Conservation (phyloP, 257 asterid species). For the Galeopsis tetrahit region DNA sequence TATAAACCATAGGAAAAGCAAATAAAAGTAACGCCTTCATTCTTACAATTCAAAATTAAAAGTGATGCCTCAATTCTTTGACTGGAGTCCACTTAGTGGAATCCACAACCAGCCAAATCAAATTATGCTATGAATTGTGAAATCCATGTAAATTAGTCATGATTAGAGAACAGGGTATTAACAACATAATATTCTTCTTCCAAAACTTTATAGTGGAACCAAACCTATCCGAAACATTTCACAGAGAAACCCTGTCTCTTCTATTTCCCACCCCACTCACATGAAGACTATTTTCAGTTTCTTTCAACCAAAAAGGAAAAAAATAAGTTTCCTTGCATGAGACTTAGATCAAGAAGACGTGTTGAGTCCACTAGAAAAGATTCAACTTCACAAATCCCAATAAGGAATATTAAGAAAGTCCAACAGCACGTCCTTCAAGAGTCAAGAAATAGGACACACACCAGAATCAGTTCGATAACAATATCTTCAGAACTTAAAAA, state of each 20-base stretch:
- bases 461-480: background rate
- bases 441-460: conserved; percentile 17
- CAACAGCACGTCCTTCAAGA: background rate
- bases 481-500: conserved; percentile 7
- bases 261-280: conserved; percentile 6
- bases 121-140: background rate
- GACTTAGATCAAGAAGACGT: conserved; percentile 20
- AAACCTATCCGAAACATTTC: background rate
- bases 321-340: background rate
- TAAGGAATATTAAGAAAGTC: conserved; percentile 20
- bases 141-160: background rate
- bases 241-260: conserved; percentile 21
- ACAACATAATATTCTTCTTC: conserved; percentile 3
- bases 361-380: conserved; percentile 25
- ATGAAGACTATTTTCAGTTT: background rate
- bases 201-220: background rate
- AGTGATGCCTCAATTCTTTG: background rate
- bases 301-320: background rate
- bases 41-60: background rate
- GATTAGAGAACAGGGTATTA: conserved; percentile 16
- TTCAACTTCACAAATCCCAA: conserved; percentile 8
- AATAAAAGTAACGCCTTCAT: background rate
- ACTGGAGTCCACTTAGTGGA: background rate
- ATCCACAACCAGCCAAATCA: conserved; percentile 10
- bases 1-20: background rate